phyloP scores from a whole-genome alignment of 2,329 filamentous ascomycete genomes.

The Chrysoporthe deuterocubensis region DNA sequence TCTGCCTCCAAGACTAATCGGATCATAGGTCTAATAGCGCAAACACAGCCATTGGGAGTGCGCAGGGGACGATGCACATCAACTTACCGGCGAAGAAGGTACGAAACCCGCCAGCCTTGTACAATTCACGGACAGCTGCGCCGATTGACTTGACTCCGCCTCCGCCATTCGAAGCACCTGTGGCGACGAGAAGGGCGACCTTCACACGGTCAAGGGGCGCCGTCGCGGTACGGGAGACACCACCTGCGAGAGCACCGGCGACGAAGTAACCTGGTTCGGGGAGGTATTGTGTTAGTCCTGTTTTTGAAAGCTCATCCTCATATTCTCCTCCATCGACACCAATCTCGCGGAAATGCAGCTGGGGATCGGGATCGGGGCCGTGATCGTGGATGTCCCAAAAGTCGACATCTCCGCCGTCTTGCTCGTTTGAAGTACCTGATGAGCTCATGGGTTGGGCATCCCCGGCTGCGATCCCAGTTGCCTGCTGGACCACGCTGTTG shows the following conservation, averaged over 20 bases:
- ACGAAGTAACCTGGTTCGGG: conserved; percentile 96
- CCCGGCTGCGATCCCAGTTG: conserved; percentile 11
- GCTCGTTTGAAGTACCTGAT: conserved; percentile 20
- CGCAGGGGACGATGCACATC: background rate
- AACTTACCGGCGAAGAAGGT: conserved; percentile 88
- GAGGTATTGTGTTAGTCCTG: conserved; percentile 68
- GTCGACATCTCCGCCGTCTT: conserved; percentile 11
- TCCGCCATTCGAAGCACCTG: conserved; percentile 70
- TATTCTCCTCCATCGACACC: conserved; percentile 12
- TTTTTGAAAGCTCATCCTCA: conserved; percentile 45
- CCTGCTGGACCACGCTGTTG: conserved; percentile 17
- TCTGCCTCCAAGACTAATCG: background rate
- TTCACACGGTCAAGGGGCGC: conserved; percentile 96
- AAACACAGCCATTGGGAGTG: too few species aligned
- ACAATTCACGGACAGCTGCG: conserved; percentile 77
- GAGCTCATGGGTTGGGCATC: conserved; percentile 4
- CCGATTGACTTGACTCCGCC: conserved; percentile 71
- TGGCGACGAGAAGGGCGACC: conserved; percentile 95
- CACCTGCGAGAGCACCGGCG: conserved; percentile 92
- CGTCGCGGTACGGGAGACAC: conserved; percentile 91
- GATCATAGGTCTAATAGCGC: background rate
- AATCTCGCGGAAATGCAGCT: conserved; percentile 22
- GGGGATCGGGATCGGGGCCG: conserved; percentile 21
- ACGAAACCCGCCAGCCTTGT: conserved; percentile 81
- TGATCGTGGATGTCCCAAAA: conserved; percentile 24